These are phyloP conservation scores for Hypericum perforatum DNA, from an alignment of 345 rosid genomes.

Conservation along the genomic window DNA sequence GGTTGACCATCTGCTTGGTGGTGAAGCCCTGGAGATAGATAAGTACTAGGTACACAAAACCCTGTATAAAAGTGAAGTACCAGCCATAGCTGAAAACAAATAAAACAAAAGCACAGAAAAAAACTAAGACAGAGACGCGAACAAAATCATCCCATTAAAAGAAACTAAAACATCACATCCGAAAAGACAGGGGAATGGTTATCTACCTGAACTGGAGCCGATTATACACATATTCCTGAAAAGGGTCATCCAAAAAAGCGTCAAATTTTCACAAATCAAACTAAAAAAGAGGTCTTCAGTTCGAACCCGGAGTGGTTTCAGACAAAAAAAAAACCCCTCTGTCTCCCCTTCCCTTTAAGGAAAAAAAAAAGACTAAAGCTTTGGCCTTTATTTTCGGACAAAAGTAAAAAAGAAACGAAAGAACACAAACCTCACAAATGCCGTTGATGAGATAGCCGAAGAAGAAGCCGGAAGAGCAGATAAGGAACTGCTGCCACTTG, in stretches of 20 bases:
- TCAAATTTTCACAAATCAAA: too few relatives aligned
- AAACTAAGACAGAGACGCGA: background rate
- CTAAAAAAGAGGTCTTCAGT: too few relatives aligned
- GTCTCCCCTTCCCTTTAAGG: too few relatives aligned
- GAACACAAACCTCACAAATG: conserved; percentile 65
- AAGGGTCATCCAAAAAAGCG: conserved; percentile 3
- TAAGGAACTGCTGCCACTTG: conserved; percentile 73
- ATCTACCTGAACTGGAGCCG: conserved; percentile 80
- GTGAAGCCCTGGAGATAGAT: conserved; percentile 92
- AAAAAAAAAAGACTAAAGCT: background rate
- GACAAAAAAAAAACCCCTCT: too few relatives aligned
- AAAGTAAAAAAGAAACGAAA: background rate
- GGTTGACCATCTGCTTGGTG: conserved; percentile 81
- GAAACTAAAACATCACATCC: too few relatives aligned
- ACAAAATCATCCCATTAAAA: background rate
- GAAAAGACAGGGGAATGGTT: too few relatives aligned
- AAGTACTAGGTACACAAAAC: conserved; percentile 78
- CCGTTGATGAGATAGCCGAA: conserved; percentile 93
- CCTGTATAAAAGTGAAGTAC: conserved; percentile 97
- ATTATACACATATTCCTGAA: conserved; percentile 88
- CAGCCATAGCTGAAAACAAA: conserved; percentile 78
- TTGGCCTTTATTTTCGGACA: background rate
- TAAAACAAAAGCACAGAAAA: background rate
- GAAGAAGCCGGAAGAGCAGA: conserved; percentile 92
- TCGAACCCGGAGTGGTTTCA: too few relatives aligned